Base-by-base conservation (phyloP, 1,284 basidiomycete genomes). In the Leccinum insolens region DNA sequence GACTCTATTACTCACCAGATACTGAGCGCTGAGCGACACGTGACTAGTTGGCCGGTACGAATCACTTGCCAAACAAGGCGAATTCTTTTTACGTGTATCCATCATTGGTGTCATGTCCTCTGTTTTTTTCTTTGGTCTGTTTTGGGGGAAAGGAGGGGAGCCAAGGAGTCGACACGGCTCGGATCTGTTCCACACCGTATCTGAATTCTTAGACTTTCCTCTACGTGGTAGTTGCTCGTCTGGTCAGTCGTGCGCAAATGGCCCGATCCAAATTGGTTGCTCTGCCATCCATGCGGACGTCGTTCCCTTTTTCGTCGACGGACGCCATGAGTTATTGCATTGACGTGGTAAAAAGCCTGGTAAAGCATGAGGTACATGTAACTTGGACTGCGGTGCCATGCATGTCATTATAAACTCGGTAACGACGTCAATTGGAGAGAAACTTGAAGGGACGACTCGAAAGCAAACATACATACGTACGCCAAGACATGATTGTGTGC, bases 171-270 rank as follows among this genome's bases (percentile, higher is more conserved):
- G 31, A 39, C 52, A n/a, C 64, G 64, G 65, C 57, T 70, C 64
- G 67, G 68, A 68, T 68, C 67, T 70, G 55, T 41, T 70, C 68
- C 68, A 69, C 58, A 59, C n/a, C 15, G 28, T n/a, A 20, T n/a
- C 58, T 17, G 15, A 28, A 61, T 34, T 61, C 28, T 39, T 34
- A n/a, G 14, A 31, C 28, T 17, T 59, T 28, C 58, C 58, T 59
- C 28, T 37, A 61, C 28, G 34, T 61, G 59, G 34, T 31, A 59
- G 28, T 1, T 31, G 58, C 2, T 31, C 58, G 28, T 34, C 28
- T n/a, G 25, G 58, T 28, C 17, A 31, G 28, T 22, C 57, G 57
- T 61, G 59, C 7, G 59, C n/a, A 28, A 31, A 37, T 20, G 7
- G 7, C 57, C 57, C 17, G 15, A 28, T 59, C 57, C 28, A 55